These are phyloP conservation scores for Phytophthora crassamura DNA, from an alignment of 352 stramenopile genomes.

Conservation along the genomic window DNA sequence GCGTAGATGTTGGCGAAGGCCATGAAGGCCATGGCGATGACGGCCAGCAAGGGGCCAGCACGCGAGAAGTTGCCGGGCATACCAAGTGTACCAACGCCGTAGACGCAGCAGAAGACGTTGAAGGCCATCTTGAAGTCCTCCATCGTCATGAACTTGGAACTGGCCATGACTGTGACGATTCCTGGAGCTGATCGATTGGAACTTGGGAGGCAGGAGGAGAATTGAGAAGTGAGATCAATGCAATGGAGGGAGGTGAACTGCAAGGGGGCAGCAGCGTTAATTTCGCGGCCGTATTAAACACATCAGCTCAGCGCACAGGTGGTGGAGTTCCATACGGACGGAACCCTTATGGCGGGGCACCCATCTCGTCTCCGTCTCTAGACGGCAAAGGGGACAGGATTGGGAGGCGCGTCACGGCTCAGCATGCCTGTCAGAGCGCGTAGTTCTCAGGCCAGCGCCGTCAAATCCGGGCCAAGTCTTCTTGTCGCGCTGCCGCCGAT, in stretches of 20 bases:
- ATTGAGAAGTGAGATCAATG: constrained; percentile 10
- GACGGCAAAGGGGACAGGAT: not conserved
- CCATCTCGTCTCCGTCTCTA: constrained; percentile 14
- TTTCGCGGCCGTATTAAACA: not conserved
- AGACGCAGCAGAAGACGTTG: constrained; percentile 35
- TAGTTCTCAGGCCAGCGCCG: not conserved
- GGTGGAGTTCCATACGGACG: not conserved
- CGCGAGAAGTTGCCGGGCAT: too few species aligned
- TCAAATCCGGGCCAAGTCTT: not conserved
- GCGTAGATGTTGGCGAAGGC: constrained; percentile 68
- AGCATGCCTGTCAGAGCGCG: not conserved
- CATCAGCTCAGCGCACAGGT: too few species aligned
- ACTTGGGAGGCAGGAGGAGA: constrained; percentile 4
- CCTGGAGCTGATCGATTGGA: not conserved
- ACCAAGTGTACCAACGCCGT: constrained; percentile 30
- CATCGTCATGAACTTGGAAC: constrained; percentile 19
- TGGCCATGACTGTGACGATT: constrained; percentile 6
- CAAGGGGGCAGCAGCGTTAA: not conserved
- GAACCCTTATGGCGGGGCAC: not conserved
- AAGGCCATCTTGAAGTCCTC: constrained; percentile 33
- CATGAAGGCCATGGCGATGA: constrained; percentile 63
- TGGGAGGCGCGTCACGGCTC: constrained; percentile 13
- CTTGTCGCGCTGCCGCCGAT: not conserved
- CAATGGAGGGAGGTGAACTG: not conserved
- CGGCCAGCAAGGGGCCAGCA: constrained; percentile 29